Percentiles rank a stretch among this genome's conserved stretches.
Conservation (phyloP, 2,329 filamentous ascomycete species). For the Colletotrichum shisoi region DNA sequence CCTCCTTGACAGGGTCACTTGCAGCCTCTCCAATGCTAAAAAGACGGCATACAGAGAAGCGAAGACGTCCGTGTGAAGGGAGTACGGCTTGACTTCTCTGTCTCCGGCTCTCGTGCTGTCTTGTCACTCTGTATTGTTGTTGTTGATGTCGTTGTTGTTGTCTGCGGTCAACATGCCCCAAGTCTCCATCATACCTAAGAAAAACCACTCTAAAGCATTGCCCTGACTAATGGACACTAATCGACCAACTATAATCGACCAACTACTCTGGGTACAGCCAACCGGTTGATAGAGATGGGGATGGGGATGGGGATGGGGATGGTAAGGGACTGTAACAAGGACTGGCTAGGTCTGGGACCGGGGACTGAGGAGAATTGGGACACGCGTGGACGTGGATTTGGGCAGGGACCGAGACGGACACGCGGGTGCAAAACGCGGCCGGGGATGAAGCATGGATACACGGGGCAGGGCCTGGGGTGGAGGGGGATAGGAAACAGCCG, state of each 20-base stretch:
- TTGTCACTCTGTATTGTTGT: neutral
- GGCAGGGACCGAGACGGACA: conserved; percentile 6
- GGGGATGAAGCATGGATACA: conserved; percentile 14
- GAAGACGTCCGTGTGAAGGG: neutral
- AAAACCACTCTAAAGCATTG: conserved; percentile 22
- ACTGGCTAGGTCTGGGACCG: neutral
- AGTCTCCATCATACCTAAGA: neutral
- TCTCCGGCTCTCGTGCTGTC: neutral
- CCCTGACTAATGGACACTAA: conserved; percentile 31
- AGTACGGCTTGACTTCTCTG: neutral
- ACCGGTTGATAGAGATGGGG: conserved; percentile 5
- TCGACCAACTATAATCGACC: no score
- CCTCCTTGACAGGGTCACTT: neutral
- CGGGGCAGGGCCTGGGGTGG: neutral
- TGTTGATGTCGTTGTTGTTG: neutral
- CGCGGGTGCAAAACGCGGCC: conserved; percentile 9
- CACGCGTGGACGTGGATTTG: neutral
- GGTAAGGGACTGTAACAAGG: neutral
- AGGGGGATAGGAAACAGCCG: neutral
- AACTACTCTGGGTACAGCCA: neutral
- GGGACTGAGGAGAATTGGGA: neutral
- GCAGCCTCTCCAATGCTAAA: no score
- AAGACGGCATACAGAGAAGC: neutral
- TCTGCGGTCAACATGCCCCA: neutral
- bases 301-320: neutral